Evolutionary conservation across 1,284 basidiomycete genomes (phyloP).

Genomic region (Apiotrichum akiyoshidainum): DNA sequence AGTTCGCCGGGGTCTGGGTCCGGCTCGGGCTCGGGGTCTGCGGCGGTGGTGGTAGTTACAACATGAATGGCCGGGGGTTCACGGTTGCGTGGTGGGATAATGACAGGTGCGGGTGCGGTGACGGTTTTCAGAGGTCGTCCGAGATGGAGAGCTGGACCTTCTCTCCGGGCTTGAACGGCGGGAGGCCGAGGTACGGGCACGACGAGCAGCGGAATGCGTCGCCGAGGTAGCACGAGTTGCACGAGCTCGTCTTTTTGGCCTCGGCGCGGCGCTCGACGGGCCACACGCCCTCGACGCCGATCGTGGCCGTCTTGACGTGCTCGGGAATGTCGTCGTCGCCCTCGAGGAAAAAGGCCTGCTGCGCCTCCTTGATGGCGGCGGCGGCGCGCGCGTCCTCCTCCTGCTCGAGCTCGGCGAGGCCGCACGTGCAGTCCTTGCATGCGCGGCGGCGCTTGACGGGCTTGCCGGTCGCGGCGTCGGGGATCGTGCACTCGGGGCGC

Average conservation of each 20-base stretch:
- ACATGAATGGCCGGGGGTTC: background rate
- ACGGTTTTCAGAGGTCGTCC: constrained; percentile 67
- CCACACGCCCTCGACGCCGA: constrained; percentile 48
- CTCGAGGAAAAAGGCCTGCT: constrained; percentile 46
- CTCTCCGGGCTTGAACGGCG: constrained; percentile 97
- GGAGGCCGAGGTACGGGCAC: constrained; percentile 93
- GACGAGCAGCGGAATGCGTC: constrained; percentile 95
- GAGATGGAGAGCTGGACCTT: constrained; percentile 77
- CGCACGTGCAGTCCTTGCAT: constrained; percentile 92
- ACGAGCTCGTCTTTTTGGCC: constrained; percentile 76
- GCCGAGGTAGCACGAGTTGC: constrained; percentile 96
- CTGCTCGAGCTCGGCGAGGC: constrained; percentile 83
- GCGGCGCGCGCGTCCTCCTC: constrained; percentile 61
- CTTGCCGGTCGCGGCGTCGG: constrained; percentile 38
- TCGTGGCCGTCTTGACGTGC: constrained; percentile 36
- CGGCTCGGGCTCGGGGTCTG: background rate
- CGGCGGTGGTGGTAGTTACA: background rate
- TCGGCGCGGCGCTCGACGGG: constrained; percentile 61
- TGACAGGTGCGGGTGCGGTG: too few relatives aligned
- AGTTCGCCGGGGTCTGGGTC: background rate
- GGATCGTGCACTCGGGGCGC: constrained; percentile 52
- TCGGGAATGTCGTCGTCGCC: constrained; percentile 51
- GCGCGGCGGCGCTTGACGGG: constrained; percentile 58
- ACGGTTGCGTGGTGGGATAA: background rate
- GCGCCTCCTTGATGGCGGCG: constrained; percentile 36